Conservation (phyloP, 1,139 yeast species). For the Eremothecium coryli region DNA sequence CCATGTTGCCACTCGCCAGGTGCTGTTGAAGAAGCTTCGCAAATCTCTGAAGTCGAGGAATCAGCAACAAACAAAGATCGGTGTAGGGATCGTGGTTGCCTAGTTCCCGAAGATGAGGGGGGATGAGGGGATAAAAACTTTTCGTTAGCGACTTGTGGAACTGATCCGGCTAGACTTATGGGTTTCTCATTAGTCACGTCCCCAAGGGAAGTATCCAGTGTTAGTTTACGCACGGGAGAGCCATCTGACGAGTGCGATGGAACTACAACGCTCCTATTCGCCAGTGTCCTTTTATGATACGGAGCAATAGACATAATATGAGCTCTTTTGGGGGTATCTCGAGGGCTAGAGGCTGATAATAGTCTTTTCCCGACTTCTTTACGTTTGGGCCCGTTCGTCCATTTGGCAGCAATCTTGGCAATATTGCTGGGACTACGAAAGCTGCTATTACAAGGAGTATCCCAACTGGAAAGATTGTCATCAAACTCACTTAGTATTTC, state of each 20-base stretch:
- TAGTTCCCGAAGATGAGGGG: background rate
- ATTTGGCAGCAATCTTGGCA: background rate
- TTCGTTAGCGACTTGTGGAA: too few relatives aligned
- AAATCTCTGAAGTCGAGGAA: background rate
- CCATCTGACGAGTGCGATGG: background rate
- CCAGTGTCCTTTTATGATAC: too few relatives aligned
- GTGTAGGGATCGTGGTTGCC: background rate
- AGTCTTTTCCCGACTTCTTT: too few relatives aligned
- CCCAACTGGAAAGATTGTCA: conserved; percentile 3
- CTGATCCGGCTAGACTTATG: background rate
- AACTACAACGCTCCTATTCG: background rate
- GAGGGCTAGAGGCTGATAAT: too few relatives aligned
- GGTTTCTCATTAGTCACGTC: background rate
- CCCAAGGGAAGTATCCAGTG: background rate
- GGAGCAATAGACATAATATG: too few relatives aligned
- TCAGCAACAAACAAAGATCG: background rate
- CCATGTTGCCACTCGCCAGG: background rate
- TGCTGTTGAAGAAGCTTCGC: background rate
- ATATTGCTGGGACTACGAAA: background rate
- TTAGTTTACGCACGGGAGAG: background rate
- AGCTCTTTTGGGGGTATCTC: too few relatives aligned
- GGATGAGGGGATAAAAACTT: too few relatives aligned
- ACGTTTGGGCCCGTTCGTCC: background rate
- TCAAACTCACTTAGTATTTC: conserved; percentile 1
- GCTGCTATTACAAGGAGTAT: conserved; percentile 3